Evolutionary conservation across 257 asterid genomes (phyloP).

Genomic region (Cinchona pubescens): DNA sequence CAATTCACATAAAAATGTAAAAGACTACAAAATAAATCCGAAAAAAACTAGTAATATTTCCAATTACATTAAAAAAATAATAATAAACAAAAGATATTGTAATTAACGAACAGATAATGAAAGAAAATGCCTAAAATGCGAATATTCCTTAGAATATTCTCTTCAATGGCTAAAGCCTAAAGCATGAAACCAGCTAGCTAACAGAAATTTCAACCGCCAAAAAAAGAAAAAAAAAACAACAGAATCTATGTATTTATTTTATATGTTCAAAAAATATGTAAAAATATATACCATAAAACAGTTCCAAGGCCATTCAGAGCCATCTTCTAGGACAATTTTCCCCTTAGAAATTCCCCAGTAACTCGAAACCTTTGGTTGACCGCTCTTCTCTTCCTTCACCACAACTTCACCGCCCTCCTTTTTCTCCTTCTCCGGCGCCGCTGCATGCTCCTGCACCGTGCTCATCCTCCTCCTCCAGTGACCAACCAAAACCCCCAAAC

Average conservation of each 20-base stretch:
- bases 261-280: background rate
- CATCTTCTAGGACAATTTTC: slow-evolving; percentile 61
- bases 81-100: background rate
- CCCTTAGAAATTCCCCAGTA: slow-evolving; percentile 81
- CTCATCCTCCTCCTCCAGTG: slow-evolving; percentile 54
- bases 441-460: slow-evolving; percentile 38
- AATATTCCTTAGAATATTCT: background rate
- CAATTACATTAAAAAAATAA: background rate
- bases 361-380: slow-evolving; percentile 47
- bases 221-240: background rate
- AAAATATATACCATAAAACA: slow-evolving; percentile 70
- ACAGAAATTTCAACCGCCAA: background rate
- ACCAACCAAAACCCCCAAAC: slow-evolving; percentile 26
- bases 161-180: background rate
- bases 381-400: slow-evolving; percentile 25
- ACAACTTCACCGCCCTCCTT: slow-evolving; percentile 28
- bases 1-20: background rate
- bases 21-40: background rate
- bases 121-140: background rate
- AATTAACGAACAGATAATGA: background rate
- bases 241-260: no score
- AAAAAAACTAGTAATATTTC: background rate
- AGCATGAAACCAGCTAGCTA: background rate
- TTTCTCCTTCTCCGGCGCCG: slow-evolving; percentile 31
- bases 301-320: slow-evolving; percentile 93